These are phyloP conservation scores for Rhizopus delemar DNA, from an alignment of 371 early-diverging fungal species.

Conservation along the genomic window DNA sequence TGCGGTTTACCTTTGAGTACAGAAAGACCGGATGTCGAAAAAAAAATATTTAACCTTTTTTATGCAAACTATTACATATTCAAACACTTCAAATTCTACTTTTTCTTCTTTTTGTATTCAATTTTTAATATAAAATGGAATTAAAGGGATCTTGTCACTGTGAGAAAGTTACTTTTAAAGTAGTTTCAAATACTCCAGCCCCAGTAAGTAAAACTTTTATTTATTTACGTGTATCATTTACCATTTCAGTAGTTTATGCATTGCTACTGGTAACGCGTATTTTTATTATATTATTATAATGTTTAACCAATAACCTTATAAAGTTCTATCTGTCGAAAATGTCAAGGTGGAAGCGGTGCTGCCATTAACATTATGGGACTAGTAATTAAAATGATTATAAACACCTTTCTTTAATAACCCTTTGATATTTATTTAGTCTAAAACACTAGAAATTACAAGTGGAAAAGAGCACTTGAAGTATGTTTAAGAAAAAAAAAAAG, in stretches of 20 bases:
- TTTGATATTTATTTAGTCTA: constrained; percentile 23
- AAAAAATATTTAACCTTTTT: not conserved
- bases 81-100: not conserved
- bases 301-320: not conserved
- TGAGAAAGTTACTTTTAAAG: constrained; percentile 43
- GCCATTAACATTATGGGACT: constrained; percentile 49
- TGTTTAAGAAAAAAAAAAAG: not conserved
- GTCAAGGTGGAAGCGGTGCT: constrained; percentile 51
- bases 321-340: constrained; percentile 55
- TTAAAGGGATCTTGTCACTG: constrained; percentile 57
- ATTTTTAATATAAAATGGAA: constrained; percentile 34
- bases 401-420: not conserved
- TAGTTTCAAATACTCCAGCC: constrained; percentile 37
- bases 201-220: constrained; percentile 31
- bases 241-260: constrained; percentile 37
- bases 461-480: constrained; percentile 44
- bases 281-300: not conserved
- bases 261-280: constrained; percentile 48
- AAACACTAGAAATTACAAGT: constrained; percentile 30
- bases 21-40: too few species aligned
- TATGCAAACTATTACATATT: not conserved
- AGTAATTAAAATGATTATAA: constrained; percentile 15
- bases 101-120: not conserved
- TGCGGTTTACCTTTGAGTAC: too few species aligned
- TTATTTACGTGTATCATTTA: not conserved